phyloP scores from a whole-genome alignment of 2,329 filamentous ascomycete species.

The Metarhizium rileyi region DNA sequence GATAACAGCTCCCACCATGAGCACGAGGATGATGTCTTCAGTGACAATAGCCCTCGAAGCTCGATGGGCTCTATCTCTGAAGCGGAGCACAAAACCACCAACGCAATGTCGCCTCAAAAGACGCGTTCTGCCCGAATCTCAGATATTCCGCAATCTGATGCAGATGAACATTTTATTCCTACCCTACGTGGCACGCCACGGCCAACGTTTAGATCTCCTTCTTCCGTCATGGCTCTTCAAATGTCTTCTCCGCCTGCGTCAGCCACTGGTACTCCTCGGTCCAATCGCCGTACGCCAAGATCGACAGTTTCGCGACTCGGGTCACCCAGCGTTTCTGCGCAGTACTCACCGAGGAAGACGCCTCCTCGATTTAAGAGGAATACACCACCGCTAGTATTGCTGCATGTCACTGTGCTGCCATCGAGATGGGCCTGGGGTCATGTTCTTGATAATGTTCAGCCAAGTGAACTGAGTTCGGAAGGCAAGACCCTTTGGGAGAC shows the following conservation, averaged over 20 bases:
- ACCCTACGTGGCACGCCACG: slow-evolving; percentile 50
- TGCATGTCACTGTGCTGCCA: slow-evolving; percentile 69
- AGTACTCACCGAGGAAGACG: slow-evolving; percentile 48
- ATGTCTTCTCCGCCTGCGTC: slow-evolving; percentile 58
- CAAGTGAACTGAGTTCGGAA: slow-evolving; percentile 32
- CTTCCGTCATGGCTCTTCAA: slow-evolving; percentile 60
- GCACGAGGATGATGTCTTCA: slow-evolving; percentile 48
- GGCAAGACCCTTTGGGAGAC: slow-evolving; percentile 47
- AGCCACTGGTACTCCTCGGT: slow-evolving; percentile 44
- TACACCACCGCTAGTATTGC: slow-evolving; percentile 60
- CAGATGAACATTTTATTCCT: slow-evolving; percentile 37
- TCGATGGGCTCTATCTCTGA: slow-evolving; percentile 43
- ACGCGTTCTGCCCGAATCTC: slow-evolving; percentile 35
- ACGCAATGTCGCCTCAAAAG: slow-evolving; percentile 18
- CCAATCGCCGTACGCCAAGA: slow-evolving; percentile 36
- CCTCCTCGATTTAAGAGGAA: slow-evolving; percentile 47
- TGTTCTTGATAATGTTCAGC: slow-evolving; percentile 36
- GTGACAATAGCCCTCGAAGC: slow-evolving; percentile 46
- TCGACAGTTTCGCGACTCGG: slow-evolving; percentile 46
- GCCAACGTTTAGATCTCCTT: slow-evolving; percentile 59
- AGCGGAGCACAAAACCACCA: slow-evolving; percentile 23
- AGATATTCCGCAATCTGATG: slow-evolving; percentile 38
- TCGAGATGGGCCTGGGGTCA: slow-evolving; percentile 56
- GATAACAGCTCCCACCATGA: slow-evolving; percentile 43
- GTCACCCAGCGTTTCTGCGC: slow-evolving; percentile 41